These are phyloP conservation scores for Geosmithia morbida DNA, from an alignment of 2,329 filamentous ascomycete species.

Conservation along the genomic window DNA sequence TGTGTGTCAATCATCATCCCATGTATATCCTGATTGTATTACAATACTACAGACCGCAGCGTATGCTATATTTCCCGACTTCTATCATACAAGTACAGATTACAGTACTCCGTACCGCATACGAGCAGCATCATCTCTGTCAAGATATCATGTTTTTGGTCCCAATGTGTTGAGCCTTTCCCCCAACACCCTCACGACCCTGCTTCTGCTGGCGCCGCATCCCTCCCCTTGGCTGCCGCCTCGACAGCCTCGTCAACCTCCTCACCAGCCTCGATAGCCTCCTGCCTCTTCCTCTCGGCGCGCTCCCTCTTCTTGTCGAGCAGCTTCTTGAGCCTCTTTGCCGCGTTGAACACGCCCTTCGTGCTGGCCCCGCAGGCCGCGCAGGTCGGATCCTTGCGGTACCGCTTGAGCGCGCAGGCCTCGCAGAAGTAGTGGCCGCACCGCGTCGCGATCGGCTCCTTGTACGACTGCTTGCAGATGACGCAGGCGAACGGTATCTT, in stretches of 20 bases:
- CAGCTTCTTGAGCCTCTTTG: slow-evolving; percentile 69
- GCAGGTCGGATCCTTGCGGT: slow-evolving; percentile 75
- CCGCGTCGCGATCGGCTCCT: slow-evolving; percentile 68
- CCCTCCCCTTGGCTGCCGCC: not conserved
- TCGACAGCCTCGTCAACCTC: slow-evolving; percentile 17
- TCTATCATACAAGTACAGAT: not conserved
- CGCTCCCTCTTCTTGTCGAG: slow-evolving; percentile 58
- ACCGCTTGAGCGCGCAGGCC: slow-evolving; percentile 71
- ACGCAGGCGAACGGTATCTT: slow-evolving; percentile 84
- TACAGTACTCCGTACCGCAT: too few species aligned
- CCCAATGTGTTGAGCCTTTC: too few species aligned
- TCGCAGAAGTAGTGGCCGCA: slow-evolving; percentile 97
- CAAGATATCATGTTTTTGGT: too few species aligned
- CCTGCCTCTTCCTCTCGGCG: slow-evolving; percentile 40
- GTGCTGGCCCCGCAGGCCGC: slow-evolving; percentile 76
- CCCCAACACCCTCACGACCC: not conserved
- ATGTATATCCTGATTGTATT: not conserved
- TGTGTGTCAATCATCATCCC: not conserved
- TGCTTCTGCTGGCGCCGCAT: not conserved
- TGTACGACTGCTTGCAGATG: slow-evolving; percentile 70
- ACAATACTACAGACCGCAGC: too few species aligned
- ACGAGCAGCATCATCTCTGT: too few species aligned
- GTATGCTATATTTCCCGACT: not conserved
- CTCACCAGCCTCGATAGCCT: slow-evolving; percentile 34
- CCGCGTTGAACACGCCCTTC: slow-evolving; percentile 77